Percentiles rank a stretch among this genome's conserved stretches.
Evolutionary conservation across 73 alveolate species (phyloP).

Genomic region (Tetrahymena malaccensis): DNA sequence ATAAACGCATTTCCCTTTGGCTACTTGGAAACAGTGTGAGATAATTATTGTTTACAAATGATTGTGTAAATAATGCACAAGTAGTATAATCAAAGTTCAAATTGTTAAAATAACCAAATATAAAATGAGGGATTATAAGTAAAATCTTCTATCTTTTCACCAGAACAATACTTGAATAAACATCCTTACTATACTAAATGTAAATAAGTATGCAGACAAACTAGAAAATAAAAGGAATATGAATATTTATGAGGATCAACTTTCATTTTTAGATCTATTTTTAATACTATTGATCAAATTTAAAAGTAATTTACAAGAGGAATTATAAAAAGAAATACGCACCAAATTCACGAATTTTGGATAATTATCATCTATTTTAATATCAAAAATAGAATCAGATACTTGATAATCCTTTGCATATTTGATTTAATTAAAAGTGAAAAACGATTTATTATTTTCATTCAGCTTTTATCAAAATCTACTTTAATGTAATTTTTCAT

Average conservation of each 20-base stretch:
- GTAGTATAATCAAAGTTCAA: background rate
- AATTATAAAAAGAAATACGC: background rate
- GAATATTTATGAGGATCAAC: background rate
- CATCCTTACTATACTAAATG: background rate
- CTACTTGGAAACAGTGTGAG: background rate
- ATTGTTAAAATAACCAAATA: background rate
- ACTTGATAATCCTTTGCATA: background rate
- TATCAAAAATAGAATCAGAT: background rate
- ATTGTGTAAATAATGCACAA: background rate
- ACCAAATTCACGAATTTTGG: background rate
- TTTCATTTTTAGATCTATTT: background rate
- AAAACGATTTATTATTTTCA: background rate
- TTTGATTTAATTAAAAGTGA: background rate
- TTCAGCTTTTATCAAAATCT: background rate
- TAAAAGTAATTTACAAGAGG: background rate
- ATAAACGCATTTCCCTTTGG: background rate
- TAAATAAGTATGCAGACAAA: background rate
- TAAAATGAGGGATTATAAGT: background rate
- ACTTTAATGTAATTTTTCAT: background rate
- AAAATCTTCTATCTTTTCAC: background rate
- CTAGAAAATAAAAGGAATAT: background rate
- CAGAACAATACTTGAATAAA: background rate
- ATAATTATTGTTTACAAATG: background rate
- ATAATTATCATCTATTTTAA: background rate
- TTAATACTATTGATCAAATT: background rate